Evolutionary conservation across 306 rosid genomes (phyloP).

Genomic region (Cucurbita ficifolia): DNA sequence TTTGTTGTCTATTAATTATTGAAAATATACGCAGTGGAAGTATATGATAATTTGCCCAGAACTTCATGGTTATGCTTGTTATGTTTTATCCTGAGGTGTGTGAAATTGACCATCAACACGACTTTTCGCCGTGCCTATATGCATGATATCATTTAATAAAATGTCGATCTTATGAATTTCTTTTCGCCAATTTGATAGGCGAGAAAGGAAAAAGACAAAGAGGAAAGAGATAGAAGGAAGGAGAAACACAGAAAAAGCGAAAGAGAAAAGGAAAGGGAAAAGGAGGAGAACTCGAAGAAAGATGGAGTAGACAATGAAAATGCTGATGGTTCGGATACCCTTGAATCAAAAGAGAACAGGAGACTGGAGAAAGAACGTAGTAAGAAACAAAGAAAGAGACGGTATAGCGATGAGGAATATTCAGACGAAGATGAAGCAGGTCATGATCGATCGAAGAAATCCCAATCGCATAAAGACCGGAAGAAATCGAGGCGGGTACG

Average conservation of each 20-base stretch:
- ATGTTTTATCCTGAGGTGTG: not conserved
- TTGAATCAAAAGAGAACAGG: conserved; percentile 38
- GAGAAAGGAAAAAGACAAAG: conserved; percentile 71
- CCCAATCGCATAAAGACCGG: conserved; percentile 52
- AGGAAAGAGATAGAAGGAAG: conserved; percentile 61
- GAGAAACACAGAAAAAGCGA: conserved; percentile 52
- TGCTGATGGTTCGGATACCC: conserved; percentile 35
- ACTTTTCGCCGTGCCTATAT: not conserved
- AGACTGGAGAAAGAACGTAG: conserved; percentile 32
- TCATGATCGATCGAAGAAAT: conserved; percentile 44
- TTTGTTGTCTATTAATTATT: not conserved
- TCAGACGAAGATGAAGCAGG: conserved; percentile 49
- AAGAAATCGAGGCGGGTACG: conserved; percentile 70
- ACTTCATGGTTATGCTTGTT: not conserved
- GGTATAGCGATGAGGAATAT: conserved; percentile 44
- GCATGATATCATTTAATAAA: not conserved
- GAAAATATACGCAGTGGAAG: not conserved
- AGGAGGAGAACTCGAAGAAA: conserved; percentile 41
- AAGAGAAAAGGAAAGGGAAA: conserved; percentile 53
- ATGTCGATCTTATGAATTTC: not conserved
- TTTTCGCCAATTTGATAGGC: conserved; percentile 32
- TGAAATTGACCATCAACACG: not conserved
- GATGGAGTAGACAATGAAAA: conserved; percentile 47
- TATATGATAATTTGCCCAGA: not conserved
- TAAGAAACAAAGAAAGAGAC: conserved; percentile 49